Percentiles rank a stretch among this genome's conserved stretches.
Evolutionary conservation across 805 yeast genomes (phyloP).

Genomic region (Limtongozyma cylindracea): DNA sequence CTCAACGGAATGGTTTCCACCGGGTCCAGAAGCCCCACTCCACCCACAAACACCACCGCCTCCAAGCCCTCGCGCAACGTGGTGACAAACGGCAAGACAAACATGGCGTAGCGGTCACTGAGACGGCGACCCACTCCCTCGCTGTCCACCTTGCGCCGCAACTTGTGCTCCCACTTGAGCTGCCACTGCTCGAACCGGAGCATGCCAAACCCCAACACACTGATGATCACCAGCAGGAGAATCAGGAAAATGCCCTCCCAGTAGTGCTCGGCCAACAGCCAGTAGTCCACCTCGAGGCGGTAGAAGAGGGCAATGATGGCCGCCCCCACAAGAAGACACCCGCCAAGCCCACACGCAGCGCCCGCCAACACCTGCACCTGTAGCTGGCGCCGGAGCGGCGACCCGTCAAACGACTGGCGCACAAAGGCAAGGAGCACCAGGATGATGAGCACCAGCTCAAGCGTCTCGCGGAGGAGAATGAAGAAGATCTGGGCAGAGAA

Average conservation of each 20-base stretch:
- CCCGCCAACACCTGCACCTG: constrained; percentile 15
- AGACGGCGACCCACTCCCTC: background rate
- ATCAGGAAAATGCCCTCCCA: constrained; percentile 22
- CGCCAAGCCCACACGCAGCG: constrained; percentile 12
- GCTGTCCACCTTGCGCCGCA: constrained; percentile 4
- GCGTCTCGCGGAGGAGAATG: constrained; percentile 4
- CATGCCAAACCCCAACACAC: constrained; percentile 18
- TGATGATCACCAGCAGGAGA: constrained; percentile 16
- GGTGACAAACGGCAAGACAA: constrained; percentile 62
- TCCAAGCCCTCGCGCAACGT: constrained; percentile 78
- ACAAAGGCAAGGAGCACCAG: constrained; percentile 5
- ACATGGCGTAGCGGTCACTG: constrained; percentile 33
- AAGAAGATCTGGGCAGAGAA: constrained; percentile 4
- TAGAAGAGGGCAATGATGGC: constrained; percentile 13
- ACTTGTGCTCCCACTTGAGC: constrained; percentile 15
- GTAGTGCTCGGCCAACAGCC: constrained; percentile 19
- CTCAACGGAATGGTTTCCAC: constrained; percentile 10
- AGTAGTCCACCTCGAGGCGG: constrained; percentile 14
- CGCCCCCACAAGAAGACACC: constrained; percentile 14
- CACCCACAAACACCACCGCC: constrained; percentile 84
- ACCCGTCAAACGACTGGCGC: constrained; percentile 1
- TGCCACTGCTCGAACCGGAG: constrained; percentile 17
- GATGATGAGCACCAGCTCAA: constrained; percentile 5
- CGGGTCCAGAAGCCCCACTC: constrained; percentile 63
- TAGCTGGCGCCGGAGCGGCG: too few relatives aligned